Base-by-base conservation (phyloP, 2,329 filamentous ascomycete species). In the Diaporthe batatas region DNA sequence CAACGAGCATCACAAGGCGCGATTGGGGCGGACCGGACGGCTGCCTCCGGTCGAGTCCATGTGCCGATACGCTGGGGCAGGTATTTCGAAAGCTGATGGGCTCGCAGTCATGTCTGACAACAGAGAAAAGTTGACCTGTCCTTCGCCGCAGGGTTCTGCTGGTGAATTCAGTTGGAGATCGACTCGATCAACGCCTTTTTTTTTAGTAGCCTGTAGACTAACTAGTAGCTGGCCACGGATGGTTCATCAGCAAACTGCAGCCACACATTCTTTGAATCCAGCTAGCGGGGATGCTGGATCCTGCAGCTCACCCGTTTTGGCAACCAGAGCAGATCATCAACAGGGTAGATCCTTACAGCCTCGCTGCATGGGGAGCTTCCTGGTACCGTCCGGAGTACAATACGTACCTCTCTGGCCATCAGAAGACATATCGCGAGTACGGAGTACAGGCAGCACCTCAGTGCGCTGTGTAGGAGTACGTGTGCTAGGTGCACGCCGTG, bases 271-370 rank as follows among this genome's bases (percentile, higher is more conserved):
- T 53, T 53, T 21, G 47, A 67, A 68, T 57, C 18, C 70, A 69
- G 69, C 72, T 72, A 72, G 69, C 64, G n/a, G 68, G 47, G 68
- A 72, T 59, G 54, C 65, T 72, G 65, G 53, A 70, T 53, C 72
- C 72, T 74, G 73, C 71, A 73, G 70, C 73, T 74, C 65, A 36
- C 68, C 67, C 70, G 44, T 70, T 73, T 59, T 36, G 73, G 73
- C 58, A 74, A 36, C 18, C 70, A 32, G 58, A 42, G 68, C n/a
- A 53, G 53, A 72, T 57, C 64, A 55, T 25, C 21, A 62, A 21
- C 71, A 74, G 71, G 70, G 73, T 51, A 57, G 44, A 74, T 70
- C 73, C 73, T 74, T 74, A 70, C 70, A 54, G n/a, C 34, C 6
- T 16, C 0, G 8, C n/a, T 18, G 58, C 62, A 65, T 65, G 62